Evolutionary conservation across 129 eudicot genomes (phyloP), one percentile per base, ranked within the genome.

Genomic region (Dittrichia graveolens): DNA sequence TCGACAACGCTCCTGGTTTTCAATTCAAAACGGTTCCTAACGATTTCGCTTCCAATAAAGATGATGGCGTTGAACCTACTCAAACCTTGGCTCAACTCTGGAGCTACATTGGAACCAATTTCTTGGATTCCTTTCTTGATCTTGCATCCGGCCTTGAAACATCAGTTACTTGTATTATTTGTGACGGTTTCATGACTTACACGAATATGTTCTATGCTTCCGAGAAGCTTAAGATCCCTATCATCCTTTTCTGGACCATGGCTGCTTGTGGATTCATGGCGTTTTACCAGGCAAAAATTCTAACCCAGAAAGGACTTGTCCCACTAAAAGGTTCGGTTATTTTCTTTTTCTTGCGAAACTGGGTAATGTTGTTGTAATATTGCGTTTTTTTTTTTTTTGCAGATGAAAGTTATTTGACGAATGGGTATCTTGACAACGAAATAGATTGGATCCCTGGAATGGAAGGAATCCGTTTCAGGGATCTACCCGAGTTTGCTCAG

Each of bases 201-300:
- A 79, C 84, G 0, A 52, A 82, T 67, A 72, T 45, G 0, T 34
- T 75, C 63, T 10, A n/a, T 15, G 90, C 71, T 8, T 82, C 90
- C 34, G 77, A 76, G 45, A 80, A 72, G 70, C 79, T 85, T 47
- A 69, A 76, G 24, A 50, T 82, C 13, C 86, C 84, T 0, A 61
- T 75, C 53, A 42, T 79, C 8, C 52, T 85, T 3, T 79, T 82
- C 63, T 85, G 76, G 66, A 82, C 87, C 14, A 48, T 74, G 64
- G 82, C 87, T 57, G 87, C 83, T 11, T 82, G 90, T 76, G 87
- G 83, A 24, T 56, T 82, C 78, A 76, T 82, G 80, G 87, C 81
- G 41, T 79, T 63, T 78, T 80, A 82, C 48, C 84, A 82, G 15
- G 71, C 58, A 52, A 78, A 69, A 42, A 75, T 79, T 65, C 78